These are phyloP conservation scores for Berkeleyomyces rouxiae DNA, from an alignment of 2,329 filamentous ascomycete species.

Conservation along the genomic window DNA sequence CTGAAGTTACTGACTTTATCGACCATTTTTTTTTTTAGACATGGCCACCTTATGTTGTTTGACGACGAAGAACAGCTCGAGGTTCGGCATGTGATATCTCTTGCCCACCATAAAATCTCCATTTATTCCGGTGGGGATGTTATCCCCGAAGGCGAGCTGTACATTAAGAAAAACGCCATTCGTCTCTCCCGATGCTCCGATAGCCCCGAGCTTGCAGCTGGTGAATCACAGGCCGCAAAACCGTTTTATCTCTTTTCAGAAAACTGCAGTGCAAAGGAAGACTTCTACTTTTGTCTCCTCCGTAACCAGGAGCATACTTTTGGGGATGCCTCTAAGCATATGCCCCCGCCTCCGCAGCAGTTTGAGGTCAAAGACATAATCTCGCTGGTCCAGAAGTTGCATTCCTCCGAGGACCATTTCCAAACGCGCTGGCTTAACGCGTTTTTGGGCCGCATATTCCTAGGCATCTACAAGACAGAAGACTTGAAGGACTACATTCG, in stretches of 20 bases:
- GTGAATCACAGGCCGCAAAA: conserved; percentile 45
- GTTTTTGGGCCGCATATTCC: conserved; percentile 70
- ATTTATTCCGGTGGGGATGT: conserved; percentile 64
- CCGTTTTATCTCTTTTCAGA: conserved; percentile 92
- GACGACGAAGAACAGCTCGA: conserved; percentile 91
- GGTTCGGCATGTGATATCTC: conserved; percentile 86
- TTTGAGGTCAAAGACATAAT: conserved; percentile 82
- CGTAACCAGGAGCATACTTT: conserved; percentile 62
- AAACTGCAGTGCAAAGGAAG: conserved; percentile 90
- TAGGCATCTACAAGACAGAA: conserved; percentile 71
- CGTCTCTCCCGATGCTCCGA: conserved; percentile 52
- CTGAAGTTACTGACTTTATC: conserved; percentile 8
- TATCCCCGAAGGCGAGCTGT: conserved; percentile 83
- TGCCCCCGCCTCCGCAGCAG: conserved; percentile 41
- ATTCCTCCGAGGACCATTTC: conserved; percentile 79
- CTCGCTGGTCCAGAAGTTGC: conserved; percentile 71
- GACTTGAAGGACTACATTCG: conserved; percentile 65
- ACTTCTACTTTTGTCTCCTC: conserved; percentile 89
- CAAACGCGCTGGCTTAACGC: conserved; percentile 92
- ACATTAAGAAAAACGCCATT: conserved; percentile 86
- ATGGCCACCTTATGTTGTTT: conserved; percentile 93
- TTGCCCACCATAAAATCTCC: conserved; percentile 72
- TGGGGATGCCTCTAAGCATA: conserved; percentile 22
- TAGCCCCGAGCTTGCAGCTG: conserved; percentile 33
- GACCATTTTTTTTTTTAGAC: conserved; percentile 33